Conservation (phyloP, 768 basidiomycete genomes). For the Suillus clintonianus region DNA sequence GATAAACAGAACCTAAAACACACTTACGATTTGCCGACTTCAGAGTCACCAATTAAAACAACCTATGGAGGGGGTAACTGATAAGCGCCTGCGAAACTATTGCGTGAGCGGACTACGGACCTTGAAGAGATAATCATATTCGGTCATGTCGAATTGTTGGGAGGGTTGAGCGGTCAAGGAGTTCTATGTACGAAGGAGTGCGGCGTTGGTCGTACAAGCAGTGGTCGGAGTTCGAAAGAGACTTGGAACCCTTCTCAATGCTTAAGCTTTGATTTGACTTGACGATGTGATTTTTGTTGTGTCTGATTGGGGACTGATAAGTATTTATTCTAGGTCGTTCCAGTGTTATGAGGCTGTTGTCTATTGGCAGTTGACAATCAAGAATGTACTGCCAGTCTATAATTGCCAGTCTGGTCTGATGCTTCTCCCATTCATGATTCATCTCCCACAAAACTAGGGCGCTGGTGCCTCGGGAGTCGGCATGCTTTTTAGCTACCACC, state of each 20-base stretch:
- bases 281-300: background rate
- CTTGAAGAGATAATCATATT: constrained; percentile 99
- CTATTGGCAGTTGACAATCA: background rate
- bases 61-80: constrained; percentile 56
- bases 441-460: background rate
- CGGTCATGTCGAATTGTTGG: constrained; percentile 59
- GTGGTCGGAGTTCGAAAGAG: constrained; percentile 33
- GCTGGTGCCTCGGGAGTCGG: background rate
- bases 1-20: constrained; percentile 10
- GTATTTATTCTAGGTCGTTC: background rate
- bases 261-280: background rate
- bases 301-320: background rate
- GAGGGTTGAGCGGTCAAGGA: constrained; percentile 11
- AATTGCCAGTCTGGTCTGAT: background rate
- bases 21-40: constrained; percentile 98
- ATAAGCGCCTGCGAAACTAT: background rate
- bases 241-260: background rate
- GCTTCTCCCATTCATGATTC: background rate
- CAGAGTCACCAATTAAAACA: constrained; percentile 98
- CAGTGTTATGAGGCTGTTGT: background rate
- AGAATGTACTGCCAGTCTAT: background rate
- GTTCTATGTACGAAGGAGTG: constrained; percentile 5
- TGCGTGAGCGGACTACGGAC: constrained; percentile 41
- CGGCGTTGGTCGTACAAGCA: constrained; percentile 9
- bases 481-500: background rate